A percentile compares a stretch with the other conserved stretches of the same genome.
Conservation (phyloP, 306 rosid genomes). For the Ziziphus jujuba region DNA sequence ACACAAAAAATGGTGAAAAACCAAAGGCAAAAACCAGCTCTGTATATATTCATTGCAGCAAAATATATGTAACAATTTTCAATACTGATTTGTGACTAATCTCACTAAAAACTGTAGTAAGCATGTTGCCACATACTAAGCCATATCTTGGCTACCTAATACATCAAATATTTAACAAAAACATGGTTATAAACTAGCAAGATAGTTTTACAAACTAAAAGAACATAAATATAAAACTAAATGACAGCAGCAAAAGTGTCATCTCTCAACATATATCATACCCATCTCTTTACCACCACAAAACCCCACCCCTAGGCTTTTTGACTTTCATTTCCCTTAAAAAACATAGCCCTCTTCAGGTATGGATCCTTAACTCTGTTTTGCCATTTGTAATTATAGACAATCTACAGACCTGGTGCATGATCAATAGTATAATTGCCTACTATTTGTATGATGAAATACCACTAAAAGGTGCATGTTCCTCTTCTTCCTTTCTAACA, state of each 20-base stretch:
- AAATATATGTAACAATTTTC: too few species aligned
- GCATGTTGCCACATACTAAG: neutral
- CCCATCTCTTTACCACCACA: neutral
- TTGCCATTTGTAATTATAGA: neutral
- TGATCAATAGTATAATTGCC: slow-evolving; percentile 12
- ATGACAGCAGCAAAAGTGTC: too few species aligned
- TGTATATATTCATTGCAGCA: too few species aligned
- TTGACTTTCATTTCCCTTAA: neutral
- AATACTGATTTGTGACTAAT: too few species aligned
- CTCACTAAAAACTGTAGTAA: too few species aligned
- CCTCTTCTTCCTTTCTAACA: neutral
- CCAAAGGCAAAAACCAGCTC: too few species aligned
- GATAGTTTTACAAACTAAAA: too few species aligned
- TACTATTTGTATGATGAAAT: slow-evolving; percentile 41
- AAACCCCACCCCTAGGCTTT: neutral
- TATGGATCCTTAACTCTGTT: neutral
- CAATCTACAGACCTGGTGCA: neutral
- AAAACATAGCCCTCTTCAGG: neutral
- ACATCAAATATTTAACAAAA: too few species aligned
- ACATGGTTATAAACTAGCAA: too few species aligned
- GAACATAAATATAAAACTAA: too few species aligned
- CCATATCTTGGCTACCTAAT: too few species aligned
- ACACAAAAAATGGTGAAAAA: too few species aligned
- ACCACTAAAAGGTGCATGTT: slow-evolving; percentile 4
- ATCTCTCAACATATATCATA: neutral